Conservation (phyloP, 1,139 yeast genomes). For the Candida sp. region DNA sequence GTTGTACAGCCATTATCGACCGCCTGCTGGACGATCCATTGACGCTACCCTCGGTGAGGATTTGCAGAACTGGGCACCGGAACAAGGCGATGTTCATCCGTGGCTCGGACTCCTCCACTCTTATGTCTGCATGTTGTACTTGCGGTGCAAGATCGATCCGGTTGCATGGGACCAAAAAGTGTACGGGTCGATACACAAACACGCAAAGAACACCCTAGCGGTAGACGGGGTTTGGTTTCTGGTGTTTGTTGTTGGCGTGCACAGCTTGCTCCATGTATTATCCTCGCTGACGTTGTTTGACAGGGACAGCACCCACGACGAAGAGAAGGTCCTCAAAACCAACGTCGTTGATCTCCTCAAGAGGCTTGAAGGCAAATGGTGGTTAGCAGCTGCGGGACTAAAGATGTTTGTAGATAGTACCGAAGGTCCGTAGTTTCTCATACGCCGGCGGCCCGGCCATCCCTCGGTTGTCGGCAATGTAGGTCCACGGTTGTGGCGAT, state of each 20-base stretch:
- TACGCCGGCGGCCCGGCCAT: background rate
- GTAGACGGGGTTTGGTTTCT: slow-evolving; percentile 12
- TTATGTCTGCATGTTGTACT: slow-evolving; percentile 22
- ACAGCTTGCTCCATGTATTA: slow-evolving; percentile 26
- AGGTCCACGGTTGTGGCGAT: too few species aligned
- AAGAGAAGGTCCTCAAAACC: background rate
- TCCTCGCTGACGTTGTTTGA: slow-evolving; percentile 20
- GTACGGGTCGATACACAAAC: slow-evolving; percentile 2
- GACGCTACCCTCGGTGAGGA: slow-evolving; percentile 19
- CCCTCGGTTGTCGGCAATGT: too few species aligned
- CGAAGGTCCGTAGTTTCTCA: background rate
- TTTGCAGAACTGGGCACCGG: slow-evolving; percentile 15
- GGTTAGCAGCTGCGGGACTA: slow-evolving; percentile 1
- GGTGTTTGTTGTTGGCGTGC: slow-evolving; percentile 24
- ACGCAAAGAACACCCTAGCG: background rate
- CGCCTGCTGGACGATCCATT: slow-evolving; percentile 23
- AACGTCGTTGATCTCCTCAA: background rate
- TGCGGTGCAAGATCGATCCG: slow-evolving; percentile 28
- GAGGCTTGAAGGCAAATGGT: slow-evolving; percentile 1
- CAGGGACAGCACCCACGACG: background rate
- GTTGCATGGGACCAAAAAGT: slow-evolving; percentile 18
- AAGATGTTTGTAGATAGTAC: background rate
- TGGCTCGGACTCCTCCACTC: slow-evolving; percentile 16
- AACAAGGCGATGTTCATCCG: slow-evolving; percentile 12
- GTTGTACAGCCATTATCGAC: slow-evolving; percentile 23